Percentiles rank a stretch among this genome's conserved stretches.
These are phyloP conservation scores for Neurospora sp. DNA, from an alignment of 495 filamentous ascomycete species.

Conservation along the genomic window DNA sequence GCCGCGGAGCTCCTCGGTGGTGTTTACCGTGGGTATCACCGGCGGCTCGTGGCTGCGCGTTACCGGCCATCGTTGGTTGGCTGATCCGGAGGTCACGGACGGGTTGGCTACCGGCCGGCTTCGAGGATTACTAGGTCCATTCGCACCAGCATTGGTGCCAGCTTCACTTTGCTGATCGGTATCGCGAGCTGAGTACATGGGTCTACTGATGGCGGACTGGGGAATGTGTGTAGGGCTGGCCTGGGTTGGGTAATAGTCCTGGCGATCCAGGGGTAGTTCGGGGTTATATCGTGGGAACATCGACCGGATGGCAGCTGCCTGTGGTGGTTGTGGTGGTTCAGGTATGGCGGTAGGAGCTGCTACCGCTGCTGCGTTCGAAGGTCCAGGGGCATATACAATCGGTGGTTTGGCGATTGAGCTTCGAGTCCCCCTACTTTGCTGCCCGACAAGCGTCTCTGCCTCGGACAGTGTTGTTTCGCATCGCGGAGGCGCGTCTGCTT, in stretches of 20 bases:
- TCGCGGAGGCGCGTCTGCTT: slow-evolving; percentile 28
- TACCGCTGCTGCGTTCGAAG: slow-evolving; percentile 2
- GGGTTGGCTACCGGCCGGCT: slow-evolving; percentile 9
- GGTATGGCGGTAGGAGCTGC: slow-evolving; percentile 13
- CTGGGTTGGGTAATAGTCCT: slow-evolving; percentile 58
- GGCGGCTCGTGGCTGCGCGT: slow-evolving; percentile 29
- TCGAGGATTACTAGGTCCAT: background rate
- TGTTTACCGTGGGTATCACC: slow-evolving; percentile 33
- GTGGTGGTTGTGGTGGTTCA: slow-evolving; percentile 7
- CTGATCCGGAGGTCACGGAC: slow-evolving; percentile 11
- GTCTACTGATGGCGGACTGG: slow-evolving; percentile 43
- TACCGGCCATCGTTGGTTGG: background rate
- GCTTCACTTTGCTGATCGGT: slow-evolving; percentile 12
- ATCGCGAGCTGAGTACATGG: slow-evolving; percentile 42
- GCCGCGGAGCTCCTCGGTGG: slow-evolving; percentile 41
- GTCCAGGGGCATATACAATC: slow-evolving; percentile 20
- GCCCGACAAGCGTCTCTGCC: slow-evolving; percentile 39
- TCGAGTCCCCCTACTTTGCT: slow-evolving; percentile 35
- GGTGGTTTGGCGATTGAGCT: slow-evolving; percentile 41
- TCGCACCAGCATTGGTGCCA: slow-evolving; percentile 6
- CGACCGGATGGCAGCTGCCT: slow-evolving; percentile 31
- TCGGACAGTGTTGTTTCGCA: slow-evolving; percentile 42
- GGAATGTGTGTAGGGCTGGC: slow-evolving; percentile 44
- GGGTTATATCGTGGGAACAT: slow-evolving; percentile 82
- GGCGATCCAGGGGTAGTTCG: slow-evolving; percentile 53